Evolutionary conservation across 768 basidiomycete species (phyloP), one percentile per base, ranked within the genome.

Genomic region (Suillus paluster): DNA sequence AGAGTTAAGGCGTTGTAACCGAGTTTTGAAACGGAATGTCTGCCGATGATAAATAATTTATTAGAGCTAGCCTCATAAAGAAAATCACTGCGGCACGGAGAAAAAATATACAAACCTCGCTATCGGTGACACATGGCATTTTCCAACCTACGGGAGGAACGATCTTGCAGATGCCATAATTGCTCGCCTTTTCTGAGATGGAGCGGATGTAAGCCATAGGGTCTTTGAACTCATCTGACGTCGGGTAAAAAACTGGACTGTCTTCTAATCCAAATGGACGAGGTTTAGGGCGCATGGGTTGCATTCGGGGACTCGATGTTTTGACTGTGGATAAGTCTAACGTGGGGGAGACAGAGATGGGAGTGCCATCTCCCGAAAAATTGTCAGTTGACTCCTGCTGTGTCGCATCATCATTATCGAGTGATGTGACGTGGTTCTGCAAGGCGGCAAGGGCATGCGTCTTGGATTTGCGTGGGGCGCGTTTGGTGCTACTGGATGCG

Each of bases 11-110:
- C 92, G 88, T 76, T 97, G 95, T 46, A 99, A 78, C 56, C 97
- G 89, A 57, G 97, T 99, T 78, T 93, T 94, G 80, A 99, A 99
- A 54, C 94, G 91, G 79, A 97, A 98, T 61, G 83, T 83, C 95
- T 70, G 66, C 62, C 71, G 71, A 67, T 68, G 58, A 65, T 68
- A 67, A 71, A 68, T 57, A 62, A 46, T 39, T 66, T 61, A 48
- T 65, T 59, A 69, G 68, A 68, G 74, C 60, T 63, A 49, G 49
- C 57, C 33, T 61, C 41, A 63, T 58, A 64, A 63, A 69, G 63
- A 71, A 73, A 71, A 70, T 67, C 62, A 58, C 67, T 58, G 66
- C 54, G 57, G 41, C 39, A 67, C 57, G 54, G 19, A 21, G 41
- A 49, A 33, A 59, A 25, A 56, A 52, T 58, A 61, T 48, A 80